Base-by-base conservation (phyloP, 345 rosid species). In the Sisymbrium irio region DNA sequence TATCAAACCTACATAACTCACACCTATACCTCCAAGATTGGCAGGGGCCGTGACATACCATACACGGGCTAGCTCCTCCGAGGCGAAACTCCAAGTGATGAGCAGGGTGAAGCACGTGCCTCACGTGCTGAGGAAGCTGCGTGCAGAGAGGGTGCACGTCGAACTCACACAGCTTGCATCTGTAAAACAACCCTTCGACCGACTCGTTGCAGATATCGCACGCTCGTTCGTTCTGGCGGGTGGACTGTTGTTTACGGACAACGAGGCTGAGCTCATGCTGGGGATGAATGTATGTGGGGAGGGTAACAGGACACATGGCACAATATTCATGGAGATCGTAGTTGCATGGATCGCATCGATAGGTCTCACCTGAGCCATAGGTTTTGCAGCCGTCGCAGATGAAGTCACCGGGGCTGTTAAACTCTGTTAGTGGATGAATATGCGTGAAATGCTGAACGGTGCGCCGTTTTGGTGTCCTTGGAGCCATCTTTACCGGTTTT, bases 251-350 rank as follows among this genome's bases (percentile, higher is more conserved):
- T 25, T 35, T 39, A 12, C 78, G 69, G 18, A 47, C 20, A 4
- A 62, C 79, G 6, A 84, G 85, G 56, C 2, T 36, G 49, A 80
- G 80, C 5, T 15, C 47, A 25, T 82, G 85, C 3, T 51, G 28
- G 0, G 83, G 74, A 69, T 83, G 89, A 28, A 74, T 47, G 76
- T 47, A 75, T 45, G 77, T 62, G 47, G 80, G 59, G 71, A 83
- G 65, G 13, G 72, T 51, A 5, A 2, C 13, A 13, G 83, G 85
- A 57, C 76, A 77, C 9, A 71, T 75, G 64, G 79, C 77, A 33
- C 86, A 86, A 46, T 65, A 72, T 47, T 78, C 78, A 65, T 82
- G 87, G 62, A 83, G 83, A 20, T 79, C 72, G 54, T 77, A 79
- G 73, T 79, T 22, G 64, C 83, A 83, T 3, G n/a, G 65, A 8